These are phyloP conservation scores for Penicillium sp. DNA, from an alignment of 2,329 filamentous ascomycete species.

Conservation along the genomic window DNA sequence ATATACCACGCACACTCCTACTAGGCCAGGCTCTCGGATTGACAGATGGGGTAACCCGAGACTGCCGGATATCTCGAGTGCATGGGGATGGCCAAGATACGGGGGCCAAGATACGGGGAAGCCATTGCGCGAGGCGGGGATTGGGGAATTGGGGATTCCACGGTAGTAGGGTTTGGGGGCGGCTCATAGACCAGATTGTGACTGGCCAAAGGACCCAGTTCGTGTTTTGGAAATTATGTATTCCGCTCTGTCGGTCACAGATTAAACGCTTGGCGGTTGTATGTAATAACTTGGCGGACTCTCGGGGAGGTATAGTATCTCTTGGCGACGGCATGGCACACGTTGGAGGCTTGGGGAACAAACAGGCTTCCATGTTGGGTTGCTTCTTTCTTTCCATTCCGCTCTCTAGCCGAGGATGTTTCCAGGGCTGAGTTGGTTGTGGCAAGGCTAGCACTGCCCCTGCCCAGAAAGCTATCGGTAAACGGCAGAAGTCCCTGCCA, in stretches of 20 bases:
- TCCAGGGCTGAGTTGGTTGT: not conserved
- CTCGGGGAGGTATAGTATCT: conserved; percentile 1
- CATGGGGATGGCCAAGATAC: conserved; percentile 25
- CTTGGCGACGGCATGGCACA: conserved; percentile 9
- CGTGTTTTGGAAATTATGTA: not conserved
- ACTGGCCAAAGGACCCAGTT: conserved; percentile 5
- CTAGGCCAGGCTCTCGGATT: conserved; percentile 14
- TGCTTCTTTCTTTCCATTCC: not conserved
- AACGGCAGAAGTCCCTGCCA: not conserved
- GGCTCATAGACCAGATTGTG: conserved; percentile 3
- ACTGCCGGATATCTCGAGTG: conserved; percentile 6
- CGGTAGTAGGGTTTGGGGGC: conserved; percentile 13
- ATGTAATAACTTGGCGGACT: conserved; percentile 1
- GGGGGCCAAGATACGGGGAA: conserved; percentile 10
- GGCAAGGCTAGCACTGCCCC: not conserved
- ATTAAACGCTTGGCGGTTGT: conserved; percentile 6
- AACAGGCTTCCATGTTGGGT: not conserved
- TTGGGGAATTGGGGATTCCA: conserved; percentile 9
- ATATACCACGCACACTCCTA: conserved; percentile 20
- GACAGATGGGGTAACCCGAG: conserved; percentile 28
- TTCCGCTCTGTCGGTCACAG: not conserved
- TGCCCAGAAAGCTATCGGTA: not conserved
- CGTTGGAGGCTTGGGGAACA: not conserved
- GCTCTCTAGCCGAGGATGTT: not conserved
- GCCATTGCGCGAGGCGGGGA: conserved; percentile 17